A percentile compares a stretch with the other conserved stretches of the same genome.
Evolutionary conservation across 345 rosid genomes (phyloP).

Genomic region (Syzygium oleosum): DNA sequence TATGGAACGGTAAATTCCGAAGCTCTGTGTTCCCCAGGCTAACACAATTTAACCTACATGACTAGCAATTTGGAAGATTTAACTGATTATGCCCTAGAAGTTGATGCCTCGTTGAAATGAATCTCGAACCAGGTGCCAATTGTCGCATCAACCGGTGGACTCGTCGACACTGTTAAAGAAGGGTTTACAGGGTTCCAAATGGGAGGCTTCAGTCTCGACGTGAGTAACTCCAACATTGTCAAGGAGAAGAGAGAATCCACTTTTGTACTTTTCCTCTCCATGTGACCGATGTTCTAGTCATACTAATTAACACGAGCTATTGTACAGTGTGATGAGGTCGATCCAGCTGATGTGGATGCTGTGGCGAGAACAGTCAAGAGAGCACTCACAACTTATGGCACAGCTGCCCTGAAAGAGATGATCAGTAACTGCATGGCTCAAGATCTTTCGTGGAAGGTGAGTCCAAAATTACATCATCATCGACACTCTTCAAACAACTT

Average conservation of each 20-base stretch:
- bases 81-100: background rate
- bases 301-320: background rate
- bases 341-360: constrained; percentile 69
- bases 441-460: constrained; percentile 95
- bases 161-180: constrained; percentile 87
- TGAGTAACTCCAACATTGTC: constrained; percentile 10
- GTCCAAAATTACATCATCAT: constrained; percentile 1
- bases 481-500: background rate
- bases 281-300: background rate
- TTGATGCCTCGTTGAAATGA: background rate
- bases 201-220: constrained; percentile 71
- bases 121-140: constrained; percentile 48
- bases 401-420: constrained; percentile 62
- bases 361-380: constrained; percentile 41
- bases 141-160: constrained; percentile 94
- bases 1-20: constrained; percentile 66
- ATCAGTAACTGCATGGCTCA: constrained; percentile 81
- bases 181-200: constrained; percentile 92
- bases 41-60: background rate
- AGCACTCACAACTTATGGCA: constrained; percentile 54
- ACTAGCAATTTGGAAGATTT: background rate
- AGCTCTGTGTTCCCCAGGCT: background rate
- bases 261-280: background rate
- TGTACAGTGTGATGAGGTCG: constrained; percentile 70
- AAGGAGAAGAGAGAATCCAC: background rate